phyloP scores from a whole-genome alignment of 1,139 yeast genomes.

The Protomyces macrosporus region DNA sequence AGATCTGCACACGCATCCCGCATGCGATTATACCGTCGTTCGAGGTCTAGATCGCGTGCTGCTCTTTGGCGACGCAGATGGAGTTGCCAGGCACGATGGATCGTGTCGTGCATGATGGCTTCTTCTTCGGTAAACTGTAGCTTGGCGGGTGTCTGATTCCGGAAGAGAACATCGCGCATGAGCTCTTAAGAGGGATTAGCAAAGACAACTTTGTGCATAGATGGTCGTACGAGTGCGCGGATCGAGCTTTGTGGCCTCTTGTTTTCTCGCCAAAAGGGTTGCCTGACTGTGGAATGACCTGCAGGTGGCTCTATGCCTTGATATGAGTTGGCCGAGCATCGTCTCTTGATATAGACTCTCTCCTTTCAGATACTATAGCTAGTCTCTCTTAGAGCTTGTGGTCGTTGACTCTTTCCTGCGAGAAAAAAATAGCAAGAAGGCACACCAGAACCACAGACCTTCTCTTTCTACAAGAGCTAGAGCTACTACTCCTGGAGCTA shows the following conservation, averaged over 20 bases:
- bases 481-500: too few relatives aligned
- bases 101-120: slow-evolving; percentile 73
- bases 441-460: too few relatives aligned
- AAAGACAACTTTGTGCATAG: background rate
- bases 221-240: background rate
- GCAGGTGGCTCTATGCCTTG: background rate
- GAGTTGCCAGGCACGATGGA: slow-evolving; percentile 76
- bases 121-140: slow-evolving; percentile 75
- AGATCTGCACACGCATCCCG: slow-evolving; percentile 70
- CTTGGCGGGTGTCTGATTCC: slow-evolving; percentile 19
- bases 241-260: background rate
- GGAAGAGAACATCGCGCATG: slow-evolving; percentile 21
- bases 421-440: too few relatives aligned
- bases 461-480: too few relatives aligned
- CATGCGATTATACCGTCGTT: slow-evolving; percentile 62
- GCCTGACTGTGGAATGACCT: background rate
- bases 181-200: background rate
- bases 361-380: too few relatives aligned
- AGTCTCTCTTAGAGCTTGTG: too few relatives aligned
- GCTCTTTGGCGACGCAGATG: slow-evolving; percentile 50
- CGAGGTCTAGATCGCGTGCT: slow-evolving; percentile 47
- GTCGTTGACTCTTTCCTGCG: too few relatives aligned
- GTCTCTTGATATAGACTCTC: too few relatives aligned
- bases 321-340: too few relatives aligned
- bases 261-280: background rate